Evolutionary conservation across 495 filamentous ascomycete genomes (phyloP).

Genomic region (Staphylotrichum longicolle): DNA sequence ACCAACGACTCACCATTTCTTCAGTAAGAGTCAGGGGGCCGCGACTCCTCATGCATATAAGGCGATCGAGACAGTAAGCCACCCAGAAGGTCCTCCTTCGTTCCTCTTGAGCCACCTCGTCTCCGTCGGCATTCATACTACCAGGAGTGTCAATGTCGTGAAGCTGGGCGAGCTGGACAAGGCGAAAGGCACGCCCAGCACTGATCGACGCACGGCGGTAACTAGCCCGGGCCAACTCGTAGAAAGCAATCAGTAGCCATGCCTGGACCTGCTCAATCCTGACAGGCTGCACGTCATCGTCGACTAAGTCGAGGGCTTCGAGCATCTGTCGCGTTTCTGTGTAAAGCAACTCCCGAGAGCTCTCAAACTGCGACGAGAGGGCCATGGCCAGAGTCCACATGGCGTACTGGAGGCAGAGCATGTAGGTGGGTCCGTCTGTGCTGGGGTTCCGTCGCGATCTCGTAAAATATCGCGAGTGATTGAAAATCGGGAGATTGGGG

Average conservation of each 20-base stretch:
- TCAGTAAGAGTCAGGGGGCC: slow-evolving; percentile 52
- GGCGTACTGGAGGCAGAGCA: slow-evolving; percentile 51
- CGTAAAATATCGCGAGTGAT: slow-evolving; percentile 40
- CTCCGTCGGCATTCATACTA: slow-evolving; percentile 20
- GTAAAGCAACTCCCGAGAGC: slow-evolving; percentile 48
- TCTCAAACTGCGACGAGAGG: slow-evolving; percentile 52
- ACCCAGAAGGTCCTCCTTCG: slow-evolving; percentile 56
- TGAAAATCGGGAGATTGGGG: slow-evolving; percentile 52
- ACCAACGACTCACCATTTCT: slow-evolving; percentile 41
- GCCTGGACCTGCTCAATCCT: slow-evolving; percentile 51
- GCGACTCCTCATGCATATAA: slow-evolving; percentile 48
- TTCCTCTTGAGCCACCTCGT: slow-evolving; percentile 44
- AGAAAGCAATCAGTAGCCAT: slow-evolving; percentile 54
- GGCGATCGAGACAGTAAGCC: slow-evolving; percentile 54
- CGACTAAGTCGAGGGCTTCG: slow-evolving; percentile 35
- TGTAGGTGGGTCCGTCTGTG: slow-evolving; percentile 30
- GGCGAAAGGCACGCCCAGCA: slow-evolving; percentile 53
- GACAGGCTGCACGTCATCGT: slow-evolving; percentile 27
- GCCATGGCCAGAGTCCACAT: slow-evolving; percentile 57
- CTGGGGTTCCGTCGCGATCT: slow-evolving; percentile 19
- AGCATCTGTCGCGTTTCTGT: slow-evolving; percentile 50
- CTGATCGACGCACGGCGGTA: slow-evolving; percentile 52
- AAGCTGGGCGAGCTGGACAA: slow-evolving; percentile 51
- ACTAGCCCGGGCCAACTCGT: slow-evolving; percentile 50
- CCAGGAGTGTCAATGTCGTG: slow-evolving; percentile 49